Evolutionary conservation across 441 rosid species (phyloP), one percentile per base, ranked within the genome.

Genomic region (Eutrema salsugineum): DNA sequence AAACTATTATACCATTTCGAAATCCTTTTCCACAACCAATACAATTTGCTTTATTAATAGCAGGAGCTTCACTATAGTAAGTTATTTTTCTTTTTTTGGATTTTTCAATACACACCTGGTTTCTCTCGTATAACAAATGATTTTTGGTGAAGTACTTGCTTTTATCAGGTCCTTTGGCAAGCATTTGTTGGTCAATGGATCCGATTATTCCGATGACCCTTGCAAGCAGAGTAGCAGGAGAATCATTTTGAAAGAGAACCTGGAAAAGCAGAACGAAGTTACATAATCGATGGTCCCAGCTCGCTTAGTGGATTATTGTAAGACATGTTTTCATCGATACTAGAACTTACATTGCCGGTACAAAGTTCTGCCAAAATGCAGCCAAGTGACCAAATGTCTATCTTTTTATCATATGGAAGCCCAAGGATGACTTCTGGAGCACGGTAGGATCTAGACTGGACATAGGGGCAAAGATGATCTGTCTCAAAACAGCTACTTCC

Each of bases 401-500:
- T 94, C 90, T 94, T 89, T 81, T 94, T 90, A 82, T 90, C 88
- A 80, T 92, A 94, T 4, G 98, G 82, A 84, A 89, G 94, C 44
- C 99, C 97, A 75, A 94, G 63, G 71, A 94, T 89, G 79, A 92
- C 98, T 81, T 94, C 98, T 17, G 98, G 99, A 17, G 99, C 99
- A 30, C 99, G 98, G 75, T 94, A 94, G 16, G 99, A 92, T 76
- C 99, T 87, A 14, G 99, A 94, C 72, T 94, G 99, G 56, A 94
- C 99, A 77, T 94, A 94, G 48, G 99, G 90, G 84, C 99, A 94
- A 8, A 94, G 82, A 78, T 94, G 97, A 79, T 92, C 99, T 6
- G 99, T 90, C 86, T 92, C 97, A 79, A 92, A 92, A 82, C 98
- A 94, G 83, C 99, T 94, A 82, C 99, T 94, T 81, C 99, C 99